phyloP scores from a whole-genome alignment of 169 alveolate species.

The Cryptosporidium ubiquitum region DNA sequence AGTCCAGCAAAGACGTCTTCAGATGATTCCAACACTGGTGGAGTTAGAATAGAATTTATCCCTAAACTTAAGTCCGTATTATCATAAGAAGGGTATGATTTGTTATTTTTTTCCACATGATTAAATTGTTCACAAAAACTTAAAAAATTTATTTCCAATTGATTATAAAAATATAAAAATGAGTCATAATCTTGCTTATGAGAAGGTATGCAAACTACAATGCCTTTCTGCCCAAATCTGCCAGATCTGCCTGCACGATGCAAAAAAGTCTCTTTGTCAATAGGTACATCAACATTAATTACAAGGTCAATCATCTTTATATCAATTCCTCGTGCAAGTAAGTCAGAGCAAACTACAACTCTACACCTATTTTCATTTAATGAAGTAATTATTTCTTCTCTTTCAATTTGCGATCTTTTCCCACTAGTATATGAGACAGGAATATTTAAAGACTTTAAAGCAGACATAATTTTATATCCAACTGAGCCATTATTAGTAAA shows the following conservation, averaged over 20 bases:
- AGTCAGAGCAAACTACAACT: slow-evolving; percentile 89
- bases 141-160: slow-evolving; percentile 12
- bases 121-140: slow-evolving; percentile 9
- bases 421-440: slow-evolving; percentile 75
- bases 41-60: not conserved
- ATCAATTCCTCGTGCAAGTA: slow-evolving; percentile 92
- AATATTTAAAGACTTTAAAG: slow-evolving; percentile 68
- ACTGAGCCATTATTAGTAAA: slow-evolving; percentile 79
- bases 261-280: slow-evolving; percentile 85
- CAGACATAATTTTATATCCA: slow-evolving; percentile 53
- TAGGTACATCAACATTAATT: slow-evolving; percentile 89
- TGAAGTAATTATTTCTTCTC: slow-evolving; percentile 75
- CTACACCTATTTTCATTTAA: slow-evolving; percentile 74
- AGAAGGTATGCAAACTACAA: slow-evolving; percentile 81
- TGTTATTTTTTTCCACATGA: not conserved
- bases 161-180: slow-evolving; percentile 23
- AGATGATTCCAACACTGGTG: not conserved
- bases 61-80: not conserved
- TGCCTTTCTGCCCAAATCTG: slow-evolving; percentile 86
- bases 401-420: slow-evolving; percentile 74
- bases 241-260: slow-evolving; percentile 92
- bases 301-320: slow-evolving; percentile 87
- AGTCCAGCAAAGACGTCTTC: not conserved
- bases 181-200: slow-evolving; percentile 28
- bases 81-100: not conserved